Conservation (phyloP, 2,329 filamentous ascomycete genomes). For the Sporothrix euskadiensis region DNA sequence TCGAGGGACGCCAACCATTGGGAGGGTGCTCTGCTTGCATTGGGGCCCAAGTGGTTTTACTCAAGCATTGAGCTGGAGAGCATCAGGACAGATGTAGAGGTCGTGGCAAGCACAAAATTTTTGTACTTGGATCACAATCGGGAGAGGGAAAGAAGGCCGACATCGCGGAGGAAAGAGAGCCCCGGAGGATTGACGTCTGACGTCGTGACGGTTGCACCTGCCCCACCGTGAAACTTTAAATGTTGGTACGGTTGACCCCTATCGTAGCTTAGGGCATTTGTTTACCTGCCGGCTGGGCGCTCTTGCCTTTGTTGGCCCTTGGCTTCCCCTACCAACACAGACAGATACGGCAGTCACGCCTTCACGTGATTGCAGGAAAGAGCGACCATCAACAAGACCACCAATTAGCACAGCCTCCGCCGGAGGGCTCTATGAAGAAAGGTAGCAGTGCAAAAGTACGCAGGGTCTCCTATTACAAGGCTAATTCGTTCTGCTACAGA, state of each 20-base stretch:
- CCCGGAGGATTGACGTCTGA: neutral
- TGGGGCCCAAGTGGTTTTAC: neutral
- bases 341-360: neutral
- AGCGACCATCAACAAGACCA: neutral
- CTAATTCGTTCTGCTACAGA: neutral
- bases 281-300: neutral
- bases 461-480: neutral
- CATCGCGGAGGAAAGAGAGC: neutral
- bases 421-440: neutral
- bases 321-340: neutral
- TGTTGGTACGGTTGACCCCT: neutral
- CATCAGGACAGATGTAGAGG: neutral
- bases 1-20: conserved; percentile 44
- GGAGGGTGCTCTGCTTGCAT: no score
- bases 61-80: neutral
- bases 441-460: neutral
- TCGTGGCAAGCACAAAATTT: neutral
- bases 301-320: neutral
- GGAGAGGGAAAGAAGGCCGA: neutral
- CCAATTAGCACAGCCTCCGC: neutral
- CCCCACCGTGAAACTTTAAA: neutral
- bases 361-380: neutral
- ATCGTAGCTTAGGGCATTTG: conserved; percentile 8
- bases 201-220: conserved; percentile 1
- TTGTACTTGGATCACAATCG: neutral